Percentiles rank a stretch among this genome's conserved stretches.
Evolutionary conservation across 208 protist genomes (phyloP).

Genomic region (Leishmania martiniquensis): DNA sequence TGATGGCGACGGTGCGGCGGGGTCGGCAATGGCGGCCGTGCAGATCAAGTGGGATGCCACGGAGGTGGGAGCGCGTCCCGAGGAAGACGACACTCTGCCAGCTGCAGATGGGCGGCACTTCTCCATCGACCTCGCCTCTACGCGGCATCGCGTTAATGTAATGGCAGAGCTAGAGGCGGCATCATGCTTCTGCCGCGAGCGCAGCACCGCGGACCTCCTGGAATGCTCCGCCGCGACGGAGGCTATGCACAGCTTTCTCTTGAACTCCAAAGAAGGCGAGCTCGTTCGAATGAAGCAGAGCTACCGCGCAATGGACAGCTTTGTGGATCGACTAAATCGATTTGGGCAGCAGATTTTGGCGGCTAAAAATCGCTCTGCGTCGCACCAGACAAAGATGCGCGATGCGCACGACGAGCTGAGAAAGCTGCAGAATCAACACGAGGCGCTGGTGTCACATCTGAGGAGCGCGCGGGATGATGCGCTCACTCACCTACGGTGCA

Average conservation of each 20-base stretch:
- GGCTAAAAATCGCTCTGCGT: slow-evolving; percentile 27
- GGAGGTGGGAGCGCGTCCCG: slow-evolving; percentile 22
- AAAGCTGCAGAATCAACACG: slow-evolving; percentile 41
- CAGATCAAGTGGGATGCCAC: slow-evolving; percentile 37
- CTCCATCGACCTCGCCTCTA: slow-evolving; percentile 42
- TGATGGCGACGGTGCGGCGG: slow-evolving; percentile 11
- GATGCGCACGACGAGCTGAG: slow-evolving; percentile 46
- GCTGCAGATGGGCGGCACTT: slow-evolving; percentile 28
- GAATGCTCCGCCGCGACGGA: slow-evolving; percentile 7
- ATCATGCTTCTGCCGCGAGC: slow-evolving; percentile 60
- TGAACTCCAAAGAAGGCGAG: slow-evolving; percentile 41
- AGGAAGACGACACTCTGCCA: slow-evolving; percentile 31
- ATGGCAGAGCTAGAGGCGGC: slow-evolving; percentile 52
- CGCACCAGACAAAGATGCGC: slow-evolving; percentile 41
- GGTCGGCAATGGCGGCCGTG: slow-evolving; percentile 9
- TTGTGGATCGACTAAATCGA: slow-evolving; percentile 47
- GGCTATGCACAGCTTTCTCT: slow-evolving; percentile 26
- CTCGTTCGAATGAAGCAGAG: slow-evolving; percentile 67
- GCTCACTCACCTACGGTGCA: slow-evolving; percentile 39
- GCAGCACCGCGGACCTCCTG: slow-evolving; percentile 15
- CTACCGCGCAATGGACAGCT: slow-evolving; percentile 33
- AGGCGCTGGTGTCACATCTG: slow-evolving; percentile 25
- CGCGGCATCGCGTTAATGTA: slow-evolving; percentile 45
- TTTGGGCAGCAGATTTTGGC: slow-evolving; percentile 52
- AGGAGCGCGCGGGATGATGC: slow-evolving; percentile 42